Evolutionary conservation across 2,329 filamentous ascomycete genomes (phyloP), one percentile per base, ranked within the genome.

Genomic region (Sarocladiaceae sp.): DNA sequence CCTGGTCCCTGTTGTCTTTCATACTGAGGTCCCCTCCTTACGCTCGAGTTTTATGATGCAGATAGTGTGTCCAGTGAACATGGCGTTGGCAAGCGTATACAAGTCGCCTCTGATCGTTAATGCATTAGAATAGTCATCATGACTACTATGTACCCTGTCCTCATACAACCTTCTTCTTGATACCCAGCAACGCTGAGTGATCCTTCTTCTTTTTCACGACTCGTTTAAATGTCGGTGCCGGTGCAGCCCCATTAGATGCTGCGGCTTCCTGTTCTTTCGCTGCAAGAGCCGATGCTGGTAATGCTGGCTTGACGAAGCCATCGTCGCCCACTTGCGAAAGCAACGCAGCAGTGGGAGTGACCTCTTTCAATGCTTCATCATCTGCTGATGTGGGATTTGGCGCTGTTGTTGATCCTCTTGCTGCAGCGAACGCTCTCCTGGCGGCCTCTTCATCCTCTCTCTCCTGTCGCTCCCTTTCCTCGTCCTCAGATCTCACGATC

Each of bases 121-220:
- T 28, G 28, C 44, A 22, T 48, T 11, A 48, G n/a, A n/a, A n/a
- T n/a, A n/a, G n/a, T n/a, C n/a, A n/a, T n/a, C n/a, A n/a, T n/a
- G n/a, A n/a, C n/a, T n/a, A 22, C 15, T 12, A 4, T 46, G 7
- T 7, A 40, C 8, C 20, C 37, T 6, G 17, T 22, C 37, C 17
- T 46, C 40, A 48, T 4, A 33, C 44, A 31, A 26, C 47, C 70
- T 91, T 93, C 77, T 90, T 94, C 75, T 96, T 97, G 61, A 97
- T 92, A 1, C 92, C 91, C 47, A 96, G 69, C 20, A 85, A 73
- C 13, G 86, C 84, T 1, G 83, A 75, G 53, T 87, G 80, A 54
- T 94, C 84, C 69, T 94, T 96, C 73, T 96, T 97, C 72, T 90
- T 87, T 73, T 96, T 96, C 47, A 86, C 77, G 39, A 84, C 81